These are phyloP conservation scores for Chytriomyces sp. DNA, from an alignment of 192 early-diverging fungal genomes.

Conservation along the genomic window DNA sequence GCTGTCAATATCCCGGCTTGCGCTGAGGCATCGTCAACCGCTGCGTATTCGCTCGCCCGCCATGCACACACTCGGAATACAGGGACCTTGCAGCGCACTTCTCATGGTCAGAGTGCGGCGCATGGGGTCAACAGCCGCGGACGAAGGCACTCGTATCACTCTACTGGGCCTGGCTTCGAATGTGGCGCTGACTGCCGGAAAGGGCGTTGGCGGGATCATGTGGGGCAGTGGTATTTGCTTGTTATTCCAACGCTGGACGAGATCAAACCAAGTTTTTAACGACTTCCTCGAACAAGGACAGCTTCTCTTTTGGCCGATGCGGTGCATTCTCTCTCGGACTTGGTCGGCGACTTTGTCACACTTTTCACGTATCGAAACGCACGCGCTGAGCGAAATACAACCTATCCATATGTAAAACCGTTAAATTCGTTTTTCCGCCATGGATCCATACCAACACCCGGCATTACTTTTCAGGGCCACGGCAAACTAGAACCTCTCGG, in stretches of 20 bases:
- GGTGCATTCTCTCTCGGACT: slow-evolving; percentile 68
- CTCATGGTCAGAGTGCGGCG: no score
- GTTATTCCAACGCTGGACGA: background rate
- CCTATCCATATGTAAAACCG: slow-evolving; percentile 75
- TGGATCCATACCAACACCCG: background rate
- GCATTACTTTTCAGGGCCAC: slow-evolving; percentile 31
- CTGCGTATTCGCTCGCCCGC: no score
- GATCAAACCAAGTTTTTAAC: background rate
- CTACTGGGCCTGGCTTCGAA: slow-evolving; percentile 45
- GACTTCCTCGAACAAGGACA: slow-evolving; percentile 57
- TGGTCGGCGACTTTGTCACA: slow-evolving; percentile 78
- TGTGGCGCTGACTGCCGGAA: slow-evolving; percentile 42
- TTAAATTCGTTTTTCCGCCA: background rate
- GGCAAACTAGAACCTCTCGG: slow-evolving; percentile 54
- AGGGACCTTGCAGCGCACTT: no score
- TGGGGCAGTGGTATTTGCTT: background rate
- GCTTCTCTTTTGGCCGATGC: slow-evolving; percentile 82
- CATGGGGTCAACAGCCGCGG: background rate
- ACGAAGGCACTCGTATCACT: slow-evolving; percentile 48
- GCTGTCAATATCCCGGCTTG: no score
- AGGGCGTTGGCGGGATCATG: slow-evolving; percentile 44
- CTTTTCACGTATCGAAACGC: slow-evolving; percentile 78
- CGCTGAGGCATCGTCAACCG: no score
- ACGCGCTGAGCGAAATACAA: slow-evolving; percentile 60
- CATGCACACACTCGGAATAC: no score